These are phyloP conservation scores for Penicillium silybi DNA, from an alignment of 495 filamentous ascomycete species.

Conservation along the genomic window DNA sequence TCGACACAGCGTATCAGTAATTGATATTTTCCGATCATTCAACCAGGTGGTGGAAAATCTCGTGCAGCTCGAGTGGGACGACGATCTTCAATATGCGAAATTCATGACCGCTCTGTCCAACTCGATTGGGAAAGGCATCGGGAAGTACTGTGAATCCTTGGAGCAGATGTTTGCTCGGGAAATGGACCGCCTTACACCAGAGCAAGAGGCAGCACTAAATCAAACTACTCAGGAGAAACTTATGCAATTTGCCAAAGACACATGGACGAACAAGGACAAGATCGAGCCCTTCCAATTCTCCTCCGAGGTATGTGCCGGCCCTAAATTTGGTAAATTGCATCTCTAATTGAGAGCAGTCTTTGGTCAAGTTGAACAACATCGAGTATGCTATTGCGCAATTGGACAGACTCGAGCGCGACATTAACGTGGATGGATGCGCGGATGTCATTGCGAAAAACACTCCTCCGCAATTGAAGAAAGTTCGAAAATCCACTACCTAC, in stretches of 20 bases:
- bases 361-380: slow-evolving; percentile 97
- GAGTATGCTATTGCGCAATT: slow-evolving; percentile 88
- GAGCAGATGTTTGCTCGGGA: slow-evolving; percentile 85
- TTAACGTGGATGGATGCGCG: slow-evolving; percentile 92
- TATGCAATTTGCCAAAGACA: slow-evolving; percentile 88
- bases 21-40: slow-evolving; percentile 92
- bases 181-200: slow-evolving; percentile 85
- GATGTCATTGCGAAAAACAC: slow-evolving; percentile 68
- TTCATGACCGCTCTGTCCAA: slow-evolving; percentile 97
- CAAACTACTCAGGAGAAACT: slow-evolving; percentile 89
- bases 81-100: slow-evolving; percentile 87
- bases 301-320: slow-evolving; percentile 60
- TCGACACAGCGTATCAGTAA: slow-evolving; percentile 86
- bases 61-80: slow-evolving; percentile 81
- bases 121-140: slow-evolving; percentile 75
- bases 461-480: slow-evolving; percentile 52
- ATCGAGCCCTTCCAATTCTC: slow-evolving; percentile 98
- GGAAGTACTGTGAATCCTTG: slow-evolving; percentile 86
- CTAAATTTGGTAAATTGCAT: background rate
- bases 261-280: slow-evolving; percentile 90
- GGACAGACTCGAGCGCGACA: slow-evolving; percentile 81
- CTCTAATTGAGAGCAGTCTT: slow-evolving; percentile 55
- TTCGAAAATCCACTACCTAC: slow-evolving; percentile 70
- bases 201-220: slow-evolving; percentile 72
- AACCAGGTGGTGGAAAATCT: slow-evolving; percentile 86